Evolutionary conservation across 108 stramenopile species (phyloP), one percentile per base, ranked within the genome.

Genomic region (Cylindrotheca closterium): DNA sequence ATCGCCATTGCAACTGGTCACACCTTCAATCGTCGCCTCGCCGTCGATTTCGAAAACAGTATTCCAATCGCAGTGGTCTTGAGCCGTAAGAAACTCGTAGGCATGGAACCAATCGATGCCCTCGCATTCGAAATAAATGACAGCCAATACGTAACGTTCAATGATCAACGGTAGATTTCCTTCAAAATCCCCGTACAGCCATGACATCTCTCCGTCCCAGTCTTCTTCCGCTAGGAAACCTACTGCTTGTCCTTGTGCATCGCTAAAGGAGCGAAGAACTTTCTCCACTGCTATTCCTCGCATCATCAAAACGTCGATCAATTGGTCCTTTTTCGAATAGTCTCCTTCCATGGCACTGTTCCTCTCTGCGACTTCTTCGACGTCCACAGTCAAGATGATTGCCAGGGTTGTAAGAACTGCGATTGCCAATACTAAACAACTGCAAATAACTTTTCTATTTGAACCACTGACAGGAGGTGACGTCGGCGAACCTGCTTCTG

Each of bases 91-190:
- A 42, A 42, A 42, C 15, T 7, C 7, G 37, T 42, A 42, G 15
- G 10, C 37, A 42, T 7, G 37, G 15, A 0, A 30, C 73, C 73
- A 74, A 17, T 54, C 21, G 4, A 2, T 34, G 24, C 65, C 65
- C 17, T 63, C 54, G 24, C 58, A 4, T 0, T 68, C 63, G 63
- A 63, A 81, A 52, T 77, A 81, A 1, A 81, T 28, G 4, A 68
- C 63, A 1, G 73, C 73, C 47, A 79, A 31, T 7, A 64, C 51
- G 34, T 73, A 73, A 47, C 72, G 72, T 48, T 76, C 37, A 15
- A 42, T 42, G 37, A 42, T 42, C 15, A 7, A 10, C 37, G 7
- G 37, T 42, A 10, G 10, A 15, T 42, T 42, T 42, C 7, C 7
- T 7, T 7, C 37, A 15, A 10, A 10, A 42, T 42, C n/a, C n/a